Conservation (phyloP, 169 alveolate genomes). For the Plasmodium relictum region DNA sequence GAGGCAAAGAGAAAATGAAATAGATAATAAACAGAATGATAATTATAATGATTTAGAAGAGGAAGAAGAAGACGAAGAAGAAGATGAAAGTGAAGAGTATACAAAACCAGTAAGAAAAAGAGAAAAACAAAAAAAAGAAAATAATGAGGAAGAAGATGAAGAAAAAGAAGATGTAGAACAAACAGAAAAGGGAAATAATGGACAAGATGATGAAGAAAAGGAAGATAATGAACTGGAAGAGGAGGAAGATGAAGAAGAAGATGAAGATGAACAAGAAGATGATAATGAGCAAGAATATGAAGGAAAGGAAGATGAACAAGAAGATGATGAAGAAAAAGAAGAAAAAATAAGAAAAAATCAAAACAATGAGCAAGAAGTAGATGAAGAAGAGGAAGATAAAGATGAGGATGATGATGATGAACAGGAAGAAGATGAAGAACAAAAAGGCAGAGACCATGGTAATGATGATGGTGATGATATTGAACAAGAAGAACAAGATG, state of each 20-base stretch:
- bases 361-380: background rate
- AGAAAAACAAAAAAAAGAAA: slow-evolving; percentile 15
- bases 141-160: slow-evolving; percentile 36
- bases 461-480: too few species aligned
- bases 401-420: slow-evolving; percentile 17
- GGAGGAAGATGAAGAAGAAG: slow-evolving; percentile 24
- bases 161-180: slow-evolving; percentile 14
- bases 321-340: background rate
- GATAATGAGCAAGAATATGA: too few species aligned
- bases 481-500: slow-evolving; percentile 7
- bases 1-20: slow-evolving; percentile 6
- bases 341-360: background rate
- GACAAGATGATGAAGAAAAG: background rate
- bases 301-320: too few species aligned
- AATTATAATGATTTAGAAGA: background rate
- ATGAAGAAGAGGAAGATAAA: slow-evolving; percentile 21
- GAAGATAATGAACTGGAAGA: slow-evolving; percentile 2
- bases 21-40: background rate
- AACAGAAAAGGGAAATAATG: background rate
- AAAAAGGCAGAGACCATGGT: background rate
- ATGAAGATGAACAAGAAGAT: background rate
- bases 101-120: slow-evolving; percentile 1
- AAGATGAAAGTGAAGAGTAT: background rate
- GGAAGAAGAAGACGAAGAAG: slow-evolving; percentile 2
- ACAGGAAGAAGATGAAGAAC: background rate